Evolutionary conservation across 2,329 filamentous ascomycete species (phyloP).

Genomic region (Fusarium tanahbumbuense): DNA sequence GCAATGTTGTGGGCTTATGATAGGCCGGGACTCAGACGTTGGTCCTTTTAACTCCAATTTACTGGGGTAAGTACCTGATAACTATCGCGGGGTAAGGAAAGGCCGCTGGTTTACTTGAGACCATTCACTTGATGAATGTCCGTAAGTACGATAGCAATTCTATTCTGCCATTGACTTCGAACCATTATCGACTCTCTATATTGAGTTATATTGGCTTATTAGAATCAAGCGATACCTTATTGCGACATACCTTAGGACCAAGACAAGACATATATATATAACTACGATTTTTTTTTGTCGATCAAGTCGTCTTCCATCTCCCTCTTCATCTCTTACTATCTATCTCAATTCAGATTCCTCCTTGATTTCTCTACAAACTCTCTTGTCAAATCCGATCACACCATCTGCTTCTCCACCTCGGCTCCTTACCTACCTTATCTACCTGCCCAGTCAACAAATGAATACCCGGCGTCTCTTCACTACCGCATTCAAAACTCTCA

Average conservation of each 20-base stretch:
- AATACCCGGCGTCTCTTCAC: conserved; percentile 36
- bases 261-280: not conserved
- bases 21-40: conserved; percentile 20
- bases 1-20: conserved; percentile 21
- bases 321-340: not conserved
- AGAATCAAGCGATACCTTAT: not conserved
- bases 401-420: conserved; percentile 32
- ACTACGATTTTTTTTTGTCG: not conserved
- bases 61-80: not conserved
- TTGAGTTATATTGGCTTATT: not conserved
- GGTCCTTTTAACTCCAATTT: conserved; percentile 3
- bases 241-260: not conserved
- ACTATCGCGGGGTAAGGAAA: conserved; percentile 33
- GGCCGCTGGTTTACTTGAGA: conserved; percentile 18
- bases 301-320: not conserved
- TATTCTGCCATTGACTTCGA: not conserved
- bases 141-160: not conserved
- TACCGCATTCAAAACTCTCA: conserved; percentile 27
- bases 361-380: conserved; percentile 1
- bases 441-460: conserved; percentile 32
- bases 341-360: not conserved
- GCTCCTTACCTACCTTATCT: conserved; percentile 3
- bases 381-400: conserved; percentile 26
- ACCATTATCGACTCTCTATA: not conserved
- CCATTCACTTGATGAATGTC: not conserved